Conservation (phyloP, 1,284 basidiomycete genomes). For the Trichosporon inkin region DNA sequence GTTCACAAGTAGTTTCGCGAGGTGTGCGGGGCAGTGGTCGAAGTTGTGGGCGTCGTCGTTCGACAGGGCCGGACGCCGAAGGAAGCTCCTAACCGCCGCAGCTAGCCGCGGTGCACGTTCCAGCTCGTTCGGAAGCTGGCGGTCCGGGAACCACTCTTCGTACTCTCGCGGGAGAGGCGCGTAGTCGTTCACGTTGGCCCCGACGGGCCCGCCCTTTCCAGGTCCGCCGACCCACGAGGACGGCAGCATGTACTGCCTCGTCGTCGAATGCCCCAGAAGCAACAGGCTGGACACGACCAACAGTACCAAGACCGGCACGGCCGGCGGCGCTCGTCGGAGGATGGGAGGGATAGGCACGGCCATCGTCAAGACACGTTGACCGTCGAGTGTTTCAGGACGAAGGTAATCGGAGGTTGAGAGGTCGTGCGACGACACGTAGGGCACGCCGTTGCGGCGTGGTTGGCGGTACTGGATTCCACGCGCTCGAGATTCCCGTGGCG, state of each 20-base stretch:
- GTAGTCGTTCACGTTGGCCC: not conserved
- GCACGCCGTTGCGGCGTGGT: too few species aligned
- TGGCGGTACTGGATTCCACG: too few species aligned
- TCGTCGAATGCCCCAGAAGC: constrained; percentile 5
- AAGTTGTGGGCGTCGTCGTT: constrained; percentile 29
- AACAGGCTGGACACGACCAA: constrained; percentile 5
- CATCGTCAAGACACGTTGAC: not conserved
- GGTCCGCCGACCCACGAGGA: constrained; percentile 8
- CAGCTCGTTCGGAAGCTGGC: constrained; percentile 21
- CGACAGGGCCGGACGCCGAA: constrained; percentile 34
- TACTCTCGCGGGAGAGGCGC: constrained; percentile 22
- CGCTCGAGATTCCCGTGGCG: too few species aligned
- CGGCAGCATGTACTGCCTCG: constrained; percentile 2
- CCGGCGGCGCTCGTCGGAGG: not conserved
- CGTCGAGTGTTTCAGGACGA: not conserved
- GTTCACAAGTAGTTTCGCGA: constrained; percentile 44
- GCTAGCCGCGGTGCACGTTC: constrained; percentile 23
- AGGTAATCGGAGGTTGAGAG: too few species aligned
- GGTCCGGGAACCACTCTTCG: constrained; percentile 18
- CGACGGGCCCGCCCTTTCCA: constrained; percentile 8
- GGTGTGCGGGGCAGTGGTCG: constrained; percentile 32
- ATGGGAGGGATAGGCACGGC: not conserved
- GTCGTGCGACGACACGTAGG: too few species aligned
- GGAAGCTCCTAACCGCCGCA: constrained; percentile 22
- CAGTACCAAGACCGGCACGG: constrained; percentile 11